A percentile compares a stretch with the other conserved stretches of the same genome.
Evolutionary conservation across 257 asterid genomes (phyloP).

Genomic region (Solanum infundibuliforme): DNA sequence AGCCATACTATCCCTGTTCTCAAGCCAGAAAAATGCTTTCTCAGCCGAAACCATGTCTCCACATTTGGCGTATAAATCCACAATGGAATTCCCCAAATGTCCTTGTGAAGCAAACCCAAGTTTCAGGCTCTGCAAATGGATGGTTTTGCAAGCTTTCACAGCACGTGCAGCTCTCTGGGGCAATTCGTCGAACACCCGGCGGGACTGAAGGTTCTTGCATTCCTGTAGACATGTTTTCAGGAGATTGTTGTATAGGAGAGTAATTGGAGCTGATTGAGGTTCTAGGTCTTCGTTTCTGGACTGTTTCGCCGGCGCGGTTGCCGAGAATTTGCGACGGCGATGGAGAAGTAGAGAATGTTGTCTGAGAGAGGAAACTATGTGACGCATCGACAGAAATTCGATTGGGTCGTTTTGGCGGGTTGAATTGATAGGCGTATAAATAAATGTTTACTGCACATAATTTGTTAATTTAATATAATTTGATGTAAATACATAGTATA

Average conservation of each 20-base stretch:
- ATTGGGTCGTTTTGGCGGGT: constrained; percentile 6
- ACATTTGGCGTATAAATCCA: constrained; percentile 82
- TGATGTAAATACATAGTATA: background rate
- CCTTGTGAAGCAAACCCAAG: constrained; percentile 41
- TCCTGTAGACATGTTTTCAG: constrained; percentile 28
- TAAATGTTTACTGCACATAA: background rate
- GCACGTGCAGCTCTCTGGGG: constrained; percentile 35
- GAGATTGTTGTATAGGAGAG: constrained; percentile 13
- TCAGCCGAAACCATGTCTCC: constrained; percentile 48
- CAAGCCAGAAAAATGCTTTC: constrained; percentile 38
- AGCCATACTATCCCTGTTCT: constrained; percentile 42
- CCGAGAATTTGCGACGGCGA: constrained; percentile 21
- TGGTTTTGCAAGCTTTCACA: constrained; percentile 24
- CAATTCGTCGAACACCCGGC: constrained; percentile 54
- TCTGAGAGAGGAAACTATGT: constrained; percentile 8
- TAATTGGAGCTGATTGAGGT: constrained; percentile 1
- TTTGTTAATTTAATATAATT: background rate
- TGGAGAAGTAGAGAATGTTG: constrained; percentile 3
- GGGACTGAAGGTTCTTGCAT: constrained; percentile 57
- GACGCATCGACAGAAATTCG: constrained; percentile 25
- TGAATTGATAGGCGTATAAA: background rate
- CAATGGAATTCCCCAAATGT: constrained; percentile 50
- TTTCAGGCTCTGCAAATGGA: constrained; percentile 48
- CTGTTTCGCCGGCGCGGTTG: background rate
- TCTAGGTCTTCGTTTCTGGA: background rate